These are phyloP conservation scores for Dacryopinax spathularia DNA, from an alignment of 768 basidiomycete genomes.

Conservation along the genomic window DNA sequence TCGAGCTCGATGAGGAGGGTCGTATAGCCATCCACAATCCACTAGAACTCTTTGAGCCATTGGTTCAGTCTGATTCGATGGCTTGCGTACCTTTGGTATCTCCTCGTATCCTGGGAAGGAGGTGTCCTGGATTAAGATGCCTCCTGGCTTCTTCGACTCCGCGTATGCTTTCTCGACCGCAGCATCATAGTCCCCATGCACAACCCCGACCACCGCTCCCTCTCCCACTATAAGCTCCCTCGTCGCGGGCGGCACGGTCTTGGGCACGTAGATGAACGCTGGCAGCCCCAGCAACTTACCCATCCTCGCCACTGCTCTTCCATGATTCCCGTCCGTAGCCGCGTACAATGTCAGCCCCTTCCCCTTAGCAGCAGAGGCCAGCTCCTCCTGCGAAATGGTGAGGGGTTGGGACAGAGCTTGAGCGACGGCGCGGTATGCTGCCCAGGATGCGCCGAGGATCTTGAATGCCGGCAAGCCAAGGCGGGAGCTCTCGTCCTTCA, in stretches of 20 bases:
- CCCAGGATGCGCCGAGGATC: conserved; percentile 9
- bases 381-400: not conserved
- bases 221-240: not conserved
- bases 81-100: not conserved
- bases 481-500: conserved; percentile 4
- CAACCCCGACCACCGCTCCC: not conserved
- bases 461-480: conserved; percentile 9
- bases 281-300: not conserved
- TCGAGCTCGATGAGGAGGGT: conserved; percentile 7
- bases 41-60: not conserved
- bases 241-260: not conserved
- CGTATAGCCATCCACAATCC: conserved; percentile 9
- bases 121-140: conserved; percentile 2
- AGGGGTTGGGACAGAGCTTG: not conserved
- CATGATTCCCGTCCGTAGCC: conserved; percentile 9
- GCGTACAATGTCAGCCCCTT: not conserved
- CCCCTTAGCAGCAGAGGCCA: not conserved
- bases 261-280: not conserved
- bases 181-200: conserved; percentile 5
- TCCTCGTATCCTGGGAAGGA: not conserved
- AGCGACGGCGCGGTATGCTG: not conserved
- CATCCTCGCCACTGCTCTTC: conserved; percentile 7
- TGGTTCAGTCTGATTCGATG: not conserved
- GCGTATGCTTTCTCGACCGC: not conserved
- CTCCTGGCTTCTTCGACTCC: not conserved